Conservation (phyloP, 768 basidiomycete species). For the Brasilioporus rufonigricans region DNA sequence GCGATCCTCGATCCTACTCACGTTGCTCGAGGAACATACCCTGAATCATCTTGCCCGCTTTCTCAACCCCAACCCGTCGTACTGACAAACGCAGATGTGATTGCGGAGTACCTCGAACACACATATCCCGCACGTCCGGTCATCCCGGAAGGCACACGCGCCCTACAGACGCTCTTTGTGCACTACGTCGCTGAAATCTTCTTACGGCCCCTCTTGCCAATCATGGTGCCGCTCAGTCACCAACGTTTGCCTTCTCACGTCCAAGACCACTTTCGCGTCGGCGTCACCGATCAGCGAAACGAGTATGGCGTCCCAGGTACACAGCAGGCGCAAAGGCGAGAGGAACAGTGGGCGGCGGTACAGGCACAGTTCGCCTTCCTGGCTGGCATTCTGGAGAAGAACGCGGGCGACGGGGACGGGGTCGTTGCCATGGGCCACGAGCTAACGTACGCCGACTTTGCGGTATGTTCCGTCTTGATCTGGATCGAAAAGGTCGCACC, state of each 20-base stretch:
- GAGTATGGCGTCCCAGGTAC: background rate
- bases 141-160: slow-evolving; percentile 67
- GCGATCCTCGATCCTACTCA: slow-evolving; percentile 57
- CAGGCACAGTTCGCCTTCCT: slow-evolving; percentile 67
- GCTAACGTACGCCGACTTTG: slow-evolving; percentile 72
- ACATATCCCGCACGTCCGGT: slow-evolving; percentile 68
- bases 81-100: slow-evolving; percentile 57
- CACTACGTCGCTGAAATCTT: slow-evolving; percentile 68
- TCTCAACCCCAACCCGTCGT: slow-evolving; percentile 46
- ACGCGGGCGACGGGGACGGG: slow-evolving; percentile 58
- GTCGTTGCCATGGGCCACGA: slow-evolving; percentile 63
- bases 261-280: slow-evolving; percentile 46
- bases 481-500: slow-evolving; percentile 74
- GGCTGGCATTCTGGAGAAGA: slow-evolving; percentile 65
- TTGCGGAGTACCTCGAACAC: slow-evolving; percentile 71
- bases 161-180: slow-evolving; percentile 66
- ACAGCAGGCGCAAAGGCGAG: slow-evolving; percentile 41
- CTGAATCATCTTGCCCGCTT: slow-evolving; percentile 12
- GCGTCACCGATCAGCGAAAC: background rate
- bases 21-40: background rate
- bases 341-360: slow-evolving; percentile 63
- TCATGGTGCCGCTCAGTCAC: slow-evolving; percentile 69
- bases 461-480: slow-evolving; percentile 65
- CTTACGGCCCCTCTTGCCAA: slow-evolving; percentile 61
- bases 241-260: slow-evolving; percentile 55